Evolutionary conservation across 306 rosid species (phyloP), one percentile per base, ranked within the genome.

Genomic region (Gastrolobium bilobum): DNA sequence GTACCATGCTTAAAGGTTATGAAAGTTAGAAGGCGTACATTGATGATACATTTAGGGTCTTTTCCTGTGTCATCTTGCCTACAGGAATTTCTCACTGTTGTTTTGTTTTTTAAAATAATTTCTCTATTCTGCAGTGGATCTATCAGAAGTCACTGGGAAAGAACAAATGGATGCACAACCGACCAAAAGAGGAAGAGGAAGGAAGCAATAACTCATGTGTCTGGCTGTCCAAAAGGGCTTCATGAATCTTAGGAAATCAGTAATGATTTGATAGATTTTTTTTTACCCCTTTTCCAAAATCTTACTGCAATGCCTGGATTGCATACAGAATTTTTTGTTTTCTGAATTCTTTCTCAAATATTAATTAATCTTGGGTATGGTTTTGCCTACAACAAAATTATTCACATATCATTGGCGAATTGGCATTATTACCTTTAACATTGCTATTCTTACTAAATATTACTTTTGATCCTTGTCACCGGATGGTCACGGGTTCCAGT

Each of bases 161-260:
- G 99, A 92, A 71, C 97, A 87, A 81, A 68, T 59, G 47, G 94
- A 91, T 51, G 87, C 91, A 77, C 98, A 86, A 65, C 88, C 91
- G 13, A 62, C 85, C 84, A 91, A 90, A 88, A 92, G 89, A 81
- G 94, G 99, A 71, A 88, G 98, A 81, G 96, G 98, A 68, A 85
- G 98, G 76, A 95, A 92, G 75, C 94, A 90, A 84, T 91, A 81
- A 81, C 75, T 68, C 61, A 13, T 63, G 68, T 68, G 68, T 72
- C 65, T 70, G 64, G 64, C 68, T 73, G 79, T 75, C 39, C 40
- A 67, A 59, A 76, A 53, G 73, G 57, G 40, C 60, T 33, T 57
- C 56, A 63, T 81, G 65, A 59, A 75, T 76, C 64, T 37, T 65
- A 37, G 77, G 85, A 76, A 44, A 30, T 68, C 59, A 61, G 43